These are phyloP conservation scores for Rhazya stricta DNA, from an alignment of 257 asterid genomes.

Conservation along the genomic window DNA sequence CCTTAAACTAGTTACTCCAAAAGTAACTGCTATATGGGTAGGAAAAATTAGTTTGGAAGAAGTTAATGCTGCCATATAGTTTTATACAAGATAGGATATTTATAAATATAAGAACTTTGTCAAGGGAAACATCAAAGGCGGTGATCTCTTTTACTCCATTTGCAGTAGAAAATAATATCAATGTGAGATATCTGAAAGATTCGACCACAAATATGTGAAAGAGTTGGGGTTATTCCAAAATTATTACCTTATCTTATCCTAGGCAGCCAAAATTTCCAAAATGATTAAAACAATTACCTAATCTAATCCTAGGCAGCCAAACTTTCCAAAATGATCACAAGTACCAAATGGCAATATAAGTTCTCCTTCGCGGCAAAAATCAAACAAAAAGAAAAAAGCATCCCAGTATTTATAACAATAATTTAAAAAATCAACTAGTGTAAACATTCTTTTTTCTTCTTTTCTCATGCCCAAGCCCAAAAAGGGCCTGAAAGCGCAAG, in stretches of 20 bases:
- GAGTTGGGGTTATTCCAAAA: background rate
- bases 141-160: slow-evolving; percentile 1
- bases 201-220: background rate
- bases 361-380: background rate
- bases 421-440: background rate
- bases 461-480: background rate
- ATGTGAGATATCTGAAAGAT: no score
- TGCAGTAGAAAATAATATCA: background rate
- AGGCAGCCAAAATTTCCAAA: background rate
- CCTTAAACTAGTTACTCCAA: background rate
- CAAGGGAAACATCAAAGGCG: background rate
- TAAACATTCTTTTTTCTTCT: background rate
- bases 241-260: background rate
- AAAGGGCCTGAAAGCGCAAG: background rate
- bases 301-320: background rate
- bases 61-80: background rate
- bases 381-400: background rate
- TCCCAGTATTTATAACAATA: background rate
- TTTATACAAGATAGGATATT: background rate
- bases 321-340: background rate
- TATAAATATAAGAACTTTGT: no score
- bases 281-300: background rate
- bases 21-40: background rate
- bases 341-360: background rate
- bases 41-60: background rate